These are phyloP conservation scores for Inosperma sp. DNA, from an alignment of 768 basidiomycete species.

Conservation along the genomic window DNA sequence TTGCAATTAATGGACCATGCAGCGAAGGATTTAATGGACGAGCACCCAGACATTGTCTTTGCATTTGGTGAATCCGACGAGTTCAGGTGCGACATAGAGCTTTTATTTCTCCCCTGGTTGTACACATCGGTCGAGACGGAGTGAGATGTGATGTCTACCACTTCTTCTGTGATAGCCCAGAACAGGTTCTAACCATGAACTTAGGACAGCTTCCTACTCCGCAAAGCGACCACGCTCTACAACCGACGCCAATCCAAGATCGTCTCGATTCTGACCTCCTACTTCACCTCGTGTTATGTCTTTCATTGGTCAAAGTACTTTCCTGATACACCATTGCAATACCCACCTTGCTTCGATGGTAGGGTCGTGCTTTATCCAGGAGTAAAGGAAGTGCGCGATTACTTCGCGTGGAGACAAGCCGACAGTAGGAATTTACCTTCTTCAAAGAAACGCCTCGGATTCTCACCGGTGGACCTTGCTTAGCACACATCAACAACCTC, in stretches of 20 bases:
- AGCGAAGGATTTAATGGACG: constrained; percentile 74
- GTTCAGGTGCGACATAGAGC: constrained; percentile 58
- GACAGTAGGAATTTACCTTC: constrained; percentile 66
- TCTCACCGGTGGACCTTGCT: constrained; percentile 12
- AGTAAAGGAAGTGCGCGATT: constrained; percentile 72
- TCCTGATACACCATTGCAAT: constrained; percentile 62
- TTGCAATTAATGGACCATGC: constrained; percentile 90
- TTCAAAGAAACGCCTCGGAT: background rate
- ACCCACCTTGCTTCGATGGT: constrained; percentile 92
- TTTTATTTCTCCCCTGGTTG: too few relatives aligned
- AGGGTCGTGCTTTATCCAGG: constrained; percentile 80
- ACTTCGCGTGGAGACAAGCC: constrained; percentile 93
- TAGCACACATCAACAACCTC: constrained; percentile 96
- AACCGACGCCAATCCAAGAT: constrained; percentile 88
- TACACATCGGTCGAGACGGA: too few relatives aligned
- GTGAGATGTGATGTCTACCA: background rate
- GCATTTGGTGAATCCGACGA: constrained; percentile 98
- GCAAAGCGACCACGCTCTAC: constrained; percentile 69
- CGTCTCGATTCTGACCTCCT: constrained; percentile 72
- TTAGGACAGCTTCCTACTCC: constrained; percentile 74
- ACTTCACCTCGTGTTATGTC: constrained; percentile 89
- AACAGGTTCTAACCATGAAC: constrained; percentile 10
- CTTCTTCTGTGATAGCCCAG: too few relatives aligned
- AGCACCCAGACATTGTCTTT: constrained; percentile 77
- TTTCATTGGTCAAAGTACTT: constrained; percentile 83